Conservation (phyloP, 1,139 yeast species). For the Sugiyamaella paludigena region DNA sequence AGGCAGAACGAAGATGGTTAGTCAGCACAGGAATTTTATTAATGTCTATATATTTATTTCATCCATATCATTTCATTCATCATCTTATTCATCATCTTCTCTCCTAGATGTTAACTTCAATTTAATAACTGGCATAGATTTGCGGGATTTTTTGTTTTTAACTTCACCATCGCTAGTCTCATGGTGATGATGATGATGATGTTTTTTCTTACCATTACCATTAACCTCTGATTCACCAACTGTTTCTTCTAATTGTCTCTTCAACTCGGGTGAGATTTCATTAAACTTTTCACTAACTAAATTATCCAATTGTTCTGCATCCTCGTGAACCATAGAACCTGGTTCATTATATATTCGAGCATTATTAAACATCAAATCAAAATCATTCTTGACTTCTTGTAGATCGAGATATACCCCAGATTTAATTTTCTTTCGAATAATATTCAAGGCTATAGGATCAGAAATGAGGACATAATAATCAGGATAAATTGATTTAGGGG, state of each 20-base stretch:
- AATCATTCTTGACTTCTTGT: constrained; percentile 65
- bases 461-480: constrained; percentile 80
- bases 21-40: too few species aligned
- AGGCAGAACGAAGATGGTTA: too few species aligned
- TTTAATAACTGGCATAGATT: constrained; percentile 10
- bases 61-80: too few species aligned
- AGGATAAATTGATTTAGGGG: constrained; percentile 68
- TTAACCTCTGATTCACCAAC: not conserved
- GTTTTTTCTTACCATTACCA: not conserved
- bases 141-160: constrained; percentile 5
- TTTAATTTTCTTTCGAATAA: constrained; percentile 59
- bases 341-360: constrained; percentile 87
- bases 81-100: not conserved
- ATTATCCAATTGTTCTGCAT: constrained; percentile 60
- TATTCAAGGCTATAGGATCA: constrained; percentile 78
- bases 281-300: constrained; percentile 23
- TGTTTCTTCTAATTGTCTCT: not conserved
- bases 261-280: constrained; percentile 3
- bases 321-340: constrained; percentile 78
- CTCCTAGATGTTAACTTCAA: constrained; percentile 7
- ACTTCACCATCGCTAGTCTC: not conserved
- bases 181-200: not conserved
- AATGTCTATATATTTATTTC: too few species aligned
- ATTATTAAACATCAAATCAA: constrained; percentile 76
- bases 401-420: constrained; percentile 51